These are phyloP conservation scores for Candida bentonensis DNA, from an alignment of 805 yeast species.

Conservation along the genomic window DNA sequence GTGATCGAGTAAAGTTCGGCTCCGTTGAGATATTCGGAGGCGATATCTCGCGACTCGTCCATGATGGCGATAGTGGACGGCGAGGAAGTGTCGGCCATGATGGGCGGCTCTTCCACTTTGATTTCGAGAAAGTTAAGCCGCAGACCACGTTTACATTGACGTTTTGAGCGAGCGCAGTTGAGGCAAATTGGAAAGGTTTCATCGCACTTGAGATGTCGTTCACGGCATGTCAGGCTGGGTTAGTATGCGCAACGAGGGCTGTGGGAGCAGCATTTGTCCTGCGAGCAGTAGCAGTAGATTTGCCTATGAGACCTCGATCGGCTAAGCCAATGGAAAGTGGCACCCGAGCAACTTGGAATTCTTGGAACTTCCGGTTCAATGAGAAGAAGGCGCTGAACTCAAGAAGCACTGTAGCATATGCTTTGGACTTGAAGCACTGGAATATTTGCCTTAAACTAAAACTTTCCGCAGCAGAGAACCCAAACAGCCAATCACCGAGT, in stretches of 20 bases:
- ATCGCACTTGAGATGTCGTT: slow-evolving; percentile 8
- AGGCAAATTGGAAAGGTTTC: slow-evolving; percentile 5
- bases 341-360: too few species aligned
- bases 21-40: slow-evolving; percentile 3
- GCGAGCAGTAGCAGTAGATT: too few species aligned
- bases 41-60: slow-evolving; percentile 5
- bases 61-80: not conserved
- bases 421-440: too few species aligned
- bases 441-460: too few species aligned
- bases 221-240: slow-evolving; percentile 7
- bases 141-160: slow-evolving; percentile 7
- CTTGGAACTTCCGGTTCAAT: too few species aligned
- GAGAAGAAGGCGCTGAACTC: too few species aligned
- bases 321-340: too few species aligned
- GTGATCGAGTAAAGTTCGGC: not conserved
- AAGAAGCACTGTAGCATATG: too few species aligned
- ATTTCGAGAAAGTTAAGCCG: slow-evolving; percentile 8
- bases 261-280: too few species aligned
- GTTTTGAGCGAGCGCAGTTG: slow-evolving; percentile 6
- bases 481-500: too few species aligned
- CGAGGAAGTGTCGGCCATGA: not conserved
- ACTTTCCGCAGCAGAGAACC: too few species aligned
- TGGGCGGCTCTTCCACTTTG: slow-evolving; percentile 5
- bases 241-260: not conserved
- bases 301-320: too few species aligned